These are phyloP conservation scores for Yarrowia bubula DNA, from an alignment of 805 yeast species.

Conservation along the genomic window DNA sequence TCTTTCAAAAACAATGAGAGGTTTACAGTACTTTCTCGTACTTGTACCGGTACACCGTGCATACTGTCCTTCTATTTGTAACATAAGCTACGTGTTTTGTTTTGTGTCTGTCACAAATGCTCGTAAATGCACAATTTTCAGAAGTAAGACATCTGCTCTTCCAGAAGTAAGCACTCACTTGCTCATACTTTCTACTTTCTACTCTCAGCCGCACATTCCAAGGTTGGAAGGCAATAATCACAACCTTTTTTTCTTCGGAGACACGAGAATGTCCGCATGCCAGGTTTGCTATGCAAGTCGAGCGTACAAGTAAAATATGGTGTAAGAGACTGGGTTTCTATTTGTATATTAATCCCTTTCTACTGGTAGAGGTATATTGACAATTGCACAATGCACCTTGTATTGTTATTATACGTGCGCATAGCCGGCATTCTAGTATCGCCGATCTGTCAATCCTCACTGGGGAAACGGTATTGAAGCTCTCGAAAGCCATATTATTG, in stretches of 20 bases:
- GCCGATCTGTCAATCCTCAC: background rate
- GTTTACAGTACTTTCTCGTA: no score
- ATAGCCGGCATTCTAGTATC: background rate
- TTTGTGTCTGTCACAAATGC: no score
- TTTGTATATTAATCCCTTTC: background rate
- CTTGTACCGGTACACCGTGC: no score
- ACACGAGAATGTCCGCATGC: background rate
- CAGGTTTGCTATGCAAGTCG: background rate
- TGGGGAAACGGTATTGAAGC: background rate
- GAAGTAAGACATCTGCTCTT: no score
- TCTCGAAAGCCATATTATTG: background rate
- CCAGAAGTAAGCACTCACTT: no score
- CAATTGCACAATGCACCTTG: background rate
- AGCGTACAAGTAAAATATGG: background rate
- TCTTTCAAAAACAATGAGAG: no score
- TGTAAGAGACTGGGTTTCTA: background rate
- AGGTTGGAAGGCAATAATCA: background rate
- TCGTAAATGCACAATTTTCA: no score
- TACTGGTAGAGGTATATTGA: no score
- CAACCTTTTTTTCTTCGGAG: background rate
- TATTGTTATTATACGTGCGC: background rate
- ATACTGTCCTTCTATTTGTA: no score
- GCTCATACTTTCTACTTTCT: background rate
- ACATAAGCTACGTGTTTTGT: no score
- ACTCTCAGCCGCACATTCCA: slow-evolving; percentile 1